Evolutionary conservation across 2,329 filamentous ascomycete genomes (phyloP), one percentile per base, ranked within the genome.

Genomic region (Sclerotiophoma versabilis): DNA sequence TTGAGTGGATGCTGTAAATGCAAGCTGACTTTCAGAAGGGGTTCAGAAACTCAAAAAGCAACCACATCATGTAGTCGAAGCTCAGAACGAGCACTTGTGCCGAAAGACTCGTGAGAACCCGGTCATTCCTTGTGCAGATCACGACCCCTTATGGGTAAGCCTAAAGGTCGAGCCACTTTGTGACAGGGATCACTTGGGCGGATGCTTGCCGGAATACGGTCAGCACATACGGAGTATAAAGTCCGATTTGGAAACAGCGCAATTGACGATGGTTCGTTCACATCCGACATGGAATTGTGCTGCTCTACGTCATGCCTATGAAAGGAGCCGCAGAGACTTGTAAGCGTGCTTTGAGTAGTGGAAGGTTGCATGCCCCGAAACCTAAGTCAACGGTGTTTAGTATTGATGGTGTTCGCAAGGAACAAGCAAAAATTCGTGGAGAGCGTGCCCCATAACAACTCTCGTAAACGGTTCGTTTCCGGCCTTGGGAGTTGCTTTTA

Each of bases 71-170:
- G 42, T 14, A 39, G 22, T 23, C 26, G 22, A 44, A 26, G 22
- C 22, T 23, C 15, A 42, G 26, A 54, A 41, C 26, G 22, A 39
- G 27, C 33, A 34, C 26, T 17, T 29, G 25, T 39, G 26, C 32
- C 32, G 44, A 20, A 30, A 17, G 10, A 3, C 17, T 33, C 3
- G 15, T 19, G 14, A 27, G n/a, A 11, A 4, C 37, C 39, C 23
- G 33, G 37, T 17, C 22, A 17, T 39, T 20, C 51, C 45, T 41
- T 41, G 51, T 19, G 45, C 34, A 49, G 51, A 54, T 54, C 51
- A 11, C 19, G 15, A 2, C n/a, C 27, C 34, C 7, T 49, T 46
- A 4, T 23, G 29, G 46, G 4, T 14, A 49, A 49, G 45, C n/a
- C 14, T 23, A 4, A 27, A 32, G 23, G 22, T 19, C 23, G 51